Conservation (phyloP, 129 eudicot genomes). For the Smallanthus sonchifolius region DNA sequence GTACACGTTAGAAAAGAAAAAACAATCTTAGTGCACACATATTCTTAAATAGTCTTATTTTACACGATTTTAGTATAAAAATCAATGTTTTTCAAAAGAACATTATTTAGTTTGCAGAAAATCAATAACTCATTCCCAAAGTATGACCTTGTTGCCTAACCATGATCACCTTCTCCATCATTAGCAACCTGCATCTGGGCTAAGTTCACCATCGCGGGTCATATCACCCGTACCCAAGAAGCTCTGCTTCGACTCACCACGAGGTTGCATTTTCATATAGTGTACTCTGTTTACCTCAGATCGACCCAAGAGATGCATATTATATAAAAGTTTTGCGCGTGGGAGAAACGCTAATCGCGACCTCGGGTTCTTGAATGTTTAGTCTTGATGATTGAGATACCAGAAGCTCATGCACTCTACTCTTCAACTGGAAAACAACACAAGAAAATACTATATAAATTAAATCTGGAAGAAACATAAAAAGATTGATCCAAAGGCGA, state of each 20-base stretch:
- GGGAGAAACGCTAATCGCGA: constrained; percentile 15
- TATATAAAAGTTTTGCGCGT: constrained; percentile 20
- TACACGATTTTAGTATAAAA: not conserved
- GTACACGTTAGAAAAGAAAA: not conserved
- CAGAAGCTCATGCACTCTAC: constrained; percentile 66
- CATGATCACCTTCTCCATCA: constrained; percentile 2
- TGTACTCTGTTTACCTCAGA: not conserved
- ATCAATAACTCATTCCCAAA: not conserved
- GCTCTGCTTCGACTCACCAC: not conserved
- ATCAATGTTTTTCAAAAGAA: not conserved
- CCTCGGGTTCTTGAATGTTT: constrained; percentile 25
- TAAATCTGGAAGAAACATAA: not conserved
- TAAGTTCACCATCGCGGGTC: not conserved
- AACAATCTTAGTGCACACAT: not conserved
- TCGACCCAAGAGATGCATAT: not conserved
- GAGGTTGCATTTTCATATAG: constrained; percentile 3
- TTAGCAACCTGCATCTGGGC: not conserved
- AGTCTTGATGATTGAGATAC: constrained; percentile 56
- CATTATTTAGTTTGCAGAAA: not conserved
- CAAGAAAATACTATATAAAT: not conserved
- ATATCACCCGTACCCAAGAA: constrained; percentile 7
- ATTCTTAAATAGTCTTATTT: not conserved
- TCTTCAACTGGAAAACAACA: constrained; percentile 50
- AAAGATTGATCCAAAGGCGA: not conserved
- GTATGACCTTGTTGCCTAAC: not conserved